These are phyloP conservation scores for Rhododendron kiyosumense DNA, from an alignment of 148 eudicot genomes.

Conservation along the genomic window DNA sequence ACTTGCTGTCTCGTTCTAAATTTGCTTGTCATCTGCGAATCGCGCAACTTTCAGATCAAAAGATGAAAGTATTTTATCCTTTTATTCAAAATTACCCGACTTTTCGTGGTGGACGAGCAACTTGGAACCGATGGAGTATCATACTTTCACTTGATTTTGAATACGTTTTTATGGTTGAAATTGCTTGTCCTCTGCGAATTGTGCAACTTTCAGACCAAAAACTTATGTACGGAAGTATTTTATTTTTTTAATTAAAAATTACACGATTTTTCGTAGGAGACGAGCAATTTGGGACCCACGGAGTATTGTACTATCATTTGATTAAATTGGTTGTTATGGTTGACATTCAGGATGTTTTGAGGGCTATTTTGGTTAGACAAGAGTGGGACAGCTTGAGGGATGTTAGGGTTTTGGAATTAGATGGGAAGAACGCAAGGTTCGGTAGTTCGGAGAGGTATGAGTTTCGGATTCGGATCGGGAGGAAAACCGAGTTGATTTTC, in stretches of 20 bases:
- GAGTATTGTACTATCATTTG: neutral
- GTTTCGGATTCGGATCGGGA: slow-evolving; percentile 29
- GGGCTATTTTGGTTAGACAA: slow-evolving; percentile 30
- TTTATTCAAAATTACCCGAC: neutral
- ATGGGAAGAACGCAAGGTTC: slow-evolving; percentile 24
- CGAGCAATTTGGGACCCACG: neutral
- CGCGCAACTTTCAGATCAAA: too few relatives aligned
- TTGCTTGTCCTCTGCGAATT: neutral
- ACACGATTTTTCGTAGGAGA: neutral
- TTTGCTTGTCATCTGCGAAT: too few relatives aligned
- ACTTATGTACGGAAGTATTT: too few relatives aligned
- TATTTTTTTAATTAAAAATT: too few relatives aligned
- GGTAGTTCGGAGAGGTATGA: slow-evolving; percentile 30
- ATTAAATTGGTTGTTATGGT: too few relatives aligned
- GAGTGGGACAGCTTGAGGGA: slow-evolving; percentile 40
- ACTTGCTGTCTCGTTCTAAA: neutral
- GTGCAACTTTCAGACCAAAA: too few relatives aligned
- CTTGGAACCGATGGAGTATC: neutral
- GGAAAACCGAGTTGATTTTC: slow-evolving; percentile 25
- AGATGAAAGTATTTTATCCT: neutral
- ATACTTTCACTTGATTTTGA: too few relatives aligned
- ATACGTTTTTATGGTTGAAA: too few relatives aligned
- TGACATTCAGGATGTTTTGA: slow-evolving; percentile 39
- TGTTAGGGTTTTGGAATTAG: slow-evolving; percentile 39
- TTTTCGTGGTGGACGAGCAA: neutral